phyloP scores from a whole-genome alignment of 352 stramenopile species.

The Pythium periplocum region DNA sequence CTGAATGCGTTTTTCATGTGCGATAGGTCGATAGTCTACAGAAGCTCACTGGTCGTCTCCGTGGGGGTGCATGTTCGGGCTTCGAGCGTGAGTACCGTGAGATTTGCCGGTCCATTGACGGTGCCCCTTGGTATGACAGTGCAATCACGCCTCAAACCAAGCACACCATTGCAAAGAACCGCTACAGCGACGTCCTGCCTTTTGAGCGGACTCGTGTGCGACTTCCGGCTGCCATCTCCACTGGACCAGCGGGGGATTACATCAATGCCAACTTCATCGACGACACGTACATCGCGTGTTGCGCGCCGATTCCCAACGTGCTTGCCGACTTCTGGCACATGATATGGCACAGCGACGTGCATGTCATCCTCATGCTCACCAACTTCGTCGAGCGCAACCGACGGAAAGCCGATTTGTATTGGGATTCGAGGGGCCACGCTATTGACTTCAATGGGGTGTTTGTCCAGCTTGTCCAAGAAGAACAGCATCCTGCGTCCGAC shows the following conservation, averaged over 20 bases:
- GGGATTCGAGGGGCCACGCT: conserved; percentile 33
- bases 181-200: conserved; percentile 72
- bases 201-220: conserved; percentile 70
- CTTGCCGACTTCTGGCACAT: conserved; percentile 83
- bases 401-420: conserved; percentile 73
- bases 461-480: conserved; percentile 43
- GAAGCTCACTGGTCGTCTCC: conserved; percentile 14
- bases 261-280: conserved; percentile 74
- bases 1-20: neutral
- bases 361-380: conserved; percentile 86
- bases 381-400: conserved; percentile 79
- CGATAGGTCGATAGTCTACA: conserved; percentile 28
- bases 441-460: conserved; percentile 52
- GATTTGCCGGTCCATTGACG: conserved; percentile 56
- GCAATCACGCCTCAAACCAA: conserved; percentile 60
- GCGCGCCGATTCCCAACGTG: conserved; percentile 50
- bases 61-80: conserved; percentile 20
- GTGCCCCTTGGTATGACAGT: conserved; percentile 40
- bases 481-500: conserved; percentile 18
- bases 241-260: conserved; percentile 40
- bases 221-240: conserved; percentile 17
- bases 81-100: conserved; percentile 68
- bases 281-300: conserved; percentile 69
- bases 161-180: conserved; percentile 67
- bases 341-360: conserved; percentile 68